Percentiles rank a stretch among this genome's conserved stretches.
Conservation (phyloP, 2,329 filamentous ascomycete species). For the Fusarium hostae region DNA sequence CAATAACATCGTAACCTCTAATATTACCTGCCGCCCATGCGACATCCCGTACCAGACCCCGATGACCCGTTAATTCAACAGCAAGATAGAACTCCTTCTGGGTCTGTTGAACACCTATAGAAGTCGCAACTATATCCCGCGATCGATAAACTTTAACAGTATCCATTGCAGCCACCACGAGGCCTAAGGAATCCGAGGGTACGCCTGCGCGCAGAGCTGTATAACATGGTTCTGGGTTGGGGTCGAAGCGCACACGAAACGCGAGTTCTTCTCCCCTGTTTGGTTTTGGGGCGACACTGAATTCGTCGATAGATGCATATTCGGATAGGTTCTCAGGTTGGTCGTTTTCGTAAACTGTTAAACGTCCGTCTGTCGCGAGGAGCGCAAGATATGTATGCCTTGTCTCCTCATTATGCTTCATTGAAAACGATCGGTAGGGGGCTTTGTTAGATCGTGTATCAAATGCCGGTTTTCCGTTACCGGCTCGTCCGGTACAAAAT, state of each 20-base stretch:
- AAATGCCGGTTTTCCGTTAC: constrained; percentile 62
- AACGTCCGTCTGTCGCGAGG: constrained; percentile 82
- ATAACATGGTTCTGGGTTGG: constrained; percentile 84
- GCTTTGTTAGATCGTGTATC: constrained; percentile 66
- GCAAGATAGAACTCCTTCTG: constrained; percentile 87
- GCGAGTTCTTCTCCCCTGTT: constrained; percentile 85
- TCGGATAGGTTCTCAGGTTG: constrained; percentile 83
- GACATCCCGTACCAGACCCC: constrained; percentile 83
- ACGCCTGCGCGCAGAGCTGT: constrained; percentile 83
- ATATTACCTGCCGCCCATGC: constrained; percentile 94
- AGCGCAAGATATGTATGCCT: constrained; percentile 87
- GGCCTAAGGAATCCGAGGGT: constrained; percentile 77
- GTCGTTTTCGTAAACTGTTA: constrained; percentile 86
- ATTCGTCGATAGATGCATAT: constrained; percentile 80
- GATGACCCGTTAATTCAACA: constrained; percentile 77
- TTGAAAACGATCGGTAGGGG: constrained; percentile 83
- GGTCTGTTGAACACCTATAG: constrained; percentile 64
- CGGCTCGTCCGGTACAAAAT: constrained; percentile 73
- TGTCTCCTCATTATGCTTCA: constrained; percentile 83
- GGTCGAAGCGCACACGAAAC: constrained; percentile 89
- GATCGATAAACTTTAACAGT: constrained; percentile 86
- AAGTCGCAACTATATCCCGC: constrained; percentile 64
- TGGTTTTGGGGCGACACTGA: constrained; percentile 77
- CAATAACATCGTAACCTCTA: constrained; percentile 88
- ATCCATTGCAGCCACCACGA: constrained; percentile 89